A percentile compares a stretch with the other conserved stretches of the same genome.
phyloP scores from a whole-genome alignment of 108 stramenopile genomes.

The Aurantiochytrium sp. region DNA sequence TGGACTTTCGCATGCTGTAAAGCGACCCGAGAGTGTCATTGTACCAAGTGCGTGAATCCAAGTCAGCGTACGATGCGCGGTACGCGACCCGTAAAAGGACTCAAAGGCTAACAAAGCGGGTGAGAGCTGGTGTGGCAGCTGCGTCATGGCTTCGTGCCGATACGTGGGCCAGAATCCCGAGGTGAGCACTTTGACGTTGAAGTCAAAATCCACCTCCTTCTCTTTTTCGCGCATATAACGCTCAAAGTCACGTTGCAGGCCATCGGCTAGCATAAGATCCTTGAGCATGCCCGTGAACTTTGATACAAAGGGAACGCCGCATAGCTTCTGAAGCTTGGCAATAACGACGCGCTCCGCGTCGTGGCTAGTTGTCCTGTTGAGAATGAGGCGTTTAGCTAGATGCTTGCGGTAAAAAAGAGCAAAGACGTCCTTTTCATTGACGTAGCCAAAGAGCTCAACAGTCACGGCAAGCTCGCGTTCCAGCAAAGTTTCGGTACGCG shows the following conservation, averaged over 20 bases:
- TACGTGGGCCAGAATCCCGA: slow-evolving; percentile 96
- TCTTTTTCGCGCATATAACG: slow-evolving; percentile 51
- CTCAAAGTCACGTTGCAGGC: slow-evolving; percentile 82
- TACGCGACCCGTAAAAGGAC: slow-evolving; percentile 48
- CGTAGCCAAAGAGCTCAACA: slow-evolving; percentile 92
- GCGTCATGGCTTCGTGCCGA: slow-evolving; percentile 46
- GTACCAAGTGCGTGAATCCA: slow-evolving; percentile 79
- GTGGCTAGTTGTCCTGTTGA: slow-evolving; percentile 86
- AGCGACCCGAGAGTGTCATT: slow-evolving; percentile 68
- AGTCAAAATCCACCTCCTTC: slow-evolving; percentile 61
- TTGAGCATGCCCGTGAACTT: slow-evolving; percentile 97
- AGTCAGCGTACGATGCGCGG: background rate
- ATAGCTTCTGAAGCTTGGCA: slow-evolving; percentile 79
- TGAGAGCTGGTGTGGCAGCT: slow-evolving; percentile 73
- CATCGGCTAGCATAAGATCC: slow-evolving; percentile 85
- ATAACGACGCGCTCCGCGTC: slow-evolving; percentile 97
- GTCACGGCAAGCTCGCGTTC: slow-evolving; percentile 65
- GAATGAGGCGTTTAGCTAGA: slow-evolving; percentile 89
- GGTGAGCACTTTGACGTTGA: slow-evolving; percentile 85
- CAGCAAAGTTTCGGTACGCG: background rate
- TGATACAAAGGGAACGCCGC: slow-evolving; percentile 71
- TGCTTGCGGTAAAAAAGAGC: slow-evolving; percentile 97
- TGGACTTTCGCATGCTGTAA: background rate
- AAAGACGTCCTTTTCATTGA: slow-evolving; percentile 97
- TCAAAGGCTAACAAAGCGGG: slow-evolving; percentile 83